Percentiles rank a stretch among this genome's conserved stretches.
Evolutionary conservation across 2,329 filamentous ascomycete species (phyloP).

Genomic region (Stemphylium lycopersici): DNA sequence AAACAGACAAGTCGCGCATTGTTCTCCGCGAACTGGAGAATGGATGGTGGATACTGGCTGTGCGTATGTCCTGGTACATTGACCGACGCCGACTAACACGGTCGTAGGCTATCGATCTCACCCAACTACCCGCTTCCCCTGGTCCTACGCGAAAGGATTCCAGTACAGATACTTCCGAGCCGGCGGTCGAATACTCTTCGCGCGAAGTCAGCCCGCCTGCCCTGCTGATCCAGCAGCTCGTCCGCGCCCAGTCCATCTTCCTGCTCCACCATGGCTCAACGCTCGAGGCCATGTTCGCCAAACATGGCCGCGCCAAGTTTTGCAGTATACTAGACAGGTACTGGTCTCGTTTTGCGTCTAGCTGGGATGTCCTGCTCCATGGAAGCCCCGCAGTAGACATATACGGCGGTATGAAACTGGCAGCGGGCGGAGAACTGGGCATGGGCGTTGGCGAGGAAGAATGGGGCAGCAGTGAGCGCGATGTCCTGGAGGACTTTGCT

Average conservation of each 20-base stretch:
- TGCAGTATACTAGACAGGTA: conserved; percentile 75
- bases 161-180: conserved; percentile 33
- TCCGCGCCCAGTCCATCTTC: conserved; percentile 83
- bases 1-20: conserved; percentile 87
- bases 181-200: conserved; percentile 78
- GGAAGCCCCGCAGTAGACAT: conserved; percentile 84
- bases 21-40: conserved; percentile 85
- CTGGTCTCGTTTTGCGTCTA: conserved; percentile 72
- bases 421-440: conserved; percentile 87
- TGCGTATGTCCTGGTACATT: conserved; percentile 53
- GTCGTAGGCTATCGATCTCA: conserved; percentile 77
- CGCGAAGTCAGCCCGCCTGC: conserved; percentile 85
- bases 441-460: conserved; percentile 96
- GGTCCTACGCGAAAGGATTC: conserved; percentile 40
- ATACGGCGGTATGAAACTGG: conserved; percentile 84
- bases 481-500: conserved; percentile 89
- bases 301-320: conserved; percentile 70
- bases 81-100: conserved; percentile 1
- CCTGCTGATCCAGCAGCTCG: conserved; percentile 78
- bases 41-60: conserved; percentile 95
- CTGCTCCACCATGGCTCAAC: conserved; percentile 84
- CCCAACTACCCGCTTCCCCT: conserved; percentile 65
- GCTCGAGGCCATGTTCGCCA: conserved; percentile 71
- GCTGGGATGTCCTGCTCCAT: conserved; percentile 88
- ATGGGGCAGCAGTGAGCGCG: conserved; percentile 88